phyloP scores from a whole-genome alignment of 2,329 filamentous ascomycete genomes.

The Pseudogymnoascus sp. region DNA sequence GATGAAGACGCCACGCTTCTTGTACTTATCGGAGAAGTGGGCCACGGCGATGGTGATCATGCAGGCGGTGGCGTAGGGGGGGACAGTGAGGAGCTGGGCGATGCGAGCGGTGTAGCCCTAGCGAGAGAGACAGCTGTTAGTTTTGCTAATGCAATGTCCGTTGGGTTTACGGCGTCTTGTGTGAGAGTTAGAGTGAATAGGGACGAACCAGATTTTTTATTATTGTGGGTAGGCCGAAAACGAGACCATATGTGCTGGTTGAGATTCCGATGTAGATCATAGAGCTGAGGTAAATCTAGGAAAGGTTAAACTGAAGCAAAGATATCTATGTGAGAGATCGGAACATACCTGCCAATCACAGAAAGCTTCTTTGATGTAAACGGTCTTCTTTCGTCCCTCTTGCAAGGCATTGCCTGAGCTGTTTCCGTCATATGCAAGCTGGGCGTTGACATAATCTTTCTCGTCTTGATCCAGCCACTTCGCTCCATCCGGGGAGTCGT shows the following conservation, averaged over 20 bases:
- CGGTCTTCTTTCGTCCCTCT: neutral
- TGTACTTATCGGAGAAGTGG: slow-evolving; percentile 46
- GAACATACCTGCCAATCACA: slow-evolving; percentile 9
- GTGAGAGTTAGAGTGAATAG: neutral
- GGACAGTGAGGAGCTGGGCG: slow-evolving; percentile 38
- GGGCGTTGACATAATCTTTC: neutral
- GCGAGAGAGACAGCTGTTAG: slow-evolving; percentile 12
- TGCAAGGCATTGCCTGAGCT: neutral
- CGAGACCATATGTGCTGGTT: slow-evolving; percentile 18
- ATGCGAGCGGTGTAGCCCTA: slow-evolving; percentile 30
- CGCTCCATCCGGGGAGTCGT: neutral
- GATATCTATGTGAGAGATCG: neutral
- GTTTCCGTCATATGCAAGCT: slow-evolving; percentile 2
- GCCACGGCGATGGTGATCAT: slow-evolving; percentile 48
- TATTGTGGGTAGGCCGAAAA: slow-evolving; percentile 34
- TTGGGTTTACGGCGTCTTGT: neutral
- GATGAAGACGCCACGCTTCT: slow-evolving; percentile 42
- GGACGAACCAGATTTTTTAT: slow-evolving; percentile 32
- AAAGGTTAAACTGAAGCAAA: slow-evolving; percentile 24
- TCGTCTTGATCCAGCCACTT: neutral
- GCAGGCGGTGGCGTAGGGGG: slow-evolving; percentile 57
- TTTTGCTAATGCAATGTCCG: slow-evolving; percentile 35
- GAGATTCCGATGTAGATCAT: slow-evolving; percentile 18
- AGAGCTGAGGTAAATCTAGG: slow-evolving; percentile 34
- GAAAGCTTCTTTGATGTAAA: slow-evolving; percentile 15